Percentiles rank a stretch among this genome's conserved stretches.
Conservation (phyloP, 139 green algal species). For the Asterochloris sp. region DNA sequence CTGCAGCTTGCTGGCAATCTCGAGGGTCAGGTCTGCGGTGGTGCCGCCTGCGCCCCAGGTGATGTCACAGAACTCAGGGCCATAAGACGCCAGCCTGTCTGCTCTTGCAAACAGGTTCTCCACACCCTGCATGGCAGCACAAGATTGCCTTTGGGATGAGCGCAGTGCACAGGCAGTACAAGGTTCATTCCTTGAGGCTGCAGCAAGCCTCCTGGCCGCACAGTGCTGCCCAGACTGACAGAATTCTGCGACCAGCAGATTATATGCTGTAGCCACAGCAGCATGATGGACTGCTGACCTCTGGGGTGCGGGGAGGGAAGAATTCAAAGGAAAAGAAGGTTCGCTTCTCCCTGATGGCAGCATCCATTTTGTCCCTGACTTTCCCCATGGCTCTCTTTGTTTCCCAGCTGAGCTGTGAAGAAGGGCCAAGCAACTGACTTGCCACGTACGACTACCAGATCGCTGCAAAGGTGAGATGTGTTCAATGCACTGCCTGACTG, state of each 20-base stretch:
- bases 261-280: not conserved
- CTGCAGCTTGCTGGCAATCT: slow-evolving; percentile 94
- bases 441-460: too few relatives aligned
- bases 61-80: slow-evolving; percentile 95
- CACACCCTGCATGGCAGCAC: slow-evolving; percentile 62
- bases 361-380: slow-evolving; percentile 90
- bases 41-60: slow-evolving; percentile 96
- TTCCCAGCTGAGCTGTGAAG: not conserved
- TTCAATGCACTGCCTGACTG: too few relatives aligned
- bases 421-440: too few relatives aligned
- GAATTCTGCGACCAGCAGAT: not conserved
- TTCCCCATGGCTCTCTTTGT: slow-evolving; percentile 56
- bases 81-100: slow-evolving; percentile 79
- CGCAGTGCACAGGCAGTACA: too few relatives aligned
- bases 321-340: slow-evolving; percentile 96
- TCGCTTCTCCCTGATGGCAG: slow-evolving; percentile 57
- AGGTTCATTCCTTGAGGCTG: too few relatives aligned
- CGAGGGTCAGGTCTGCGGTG: slow-evolving; percentile 93
- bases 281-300: slow-evolving; percentile 43
- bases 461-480: too few relatives aligned
- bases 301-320: slow-evolving; percentile 91
- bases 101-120: slow-evolving; percentile 91
- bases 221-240: not conserved
- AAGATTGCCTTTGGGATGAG: too few relatives aligned
- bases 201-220: too few relatives aligned